Evolutionary conservation across 768 basidiomycete species (phyloP), one percentile per base, ranked within the genome.

Genomic region (Boletus rubroflammeus): DNA sequence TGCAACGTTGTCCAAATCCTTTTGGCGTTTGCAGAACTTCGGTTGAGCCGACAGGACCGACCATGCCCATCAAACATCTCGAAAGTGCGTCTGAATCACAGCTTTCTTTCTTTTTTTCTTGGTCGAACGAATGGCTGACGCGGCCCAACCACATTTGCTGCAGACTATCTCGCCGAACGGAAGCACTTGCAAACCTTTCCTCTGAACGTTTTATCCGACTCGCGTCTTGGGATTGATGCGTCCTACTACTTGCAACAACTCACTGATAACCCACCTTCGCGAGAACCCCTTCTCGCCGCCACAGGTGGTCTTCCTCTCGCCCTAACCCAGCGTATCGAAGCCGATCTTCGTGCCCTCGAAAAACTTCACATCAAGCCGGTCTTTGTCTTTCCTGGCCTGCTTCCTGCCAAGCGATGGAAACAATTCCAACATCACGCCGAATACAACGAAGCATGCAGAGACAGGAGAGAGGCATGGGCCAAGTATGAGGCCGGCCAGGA

Each of bases 141-240:
- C n/a, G n/a, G n/a, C n/a, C 17, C 2, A 23, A 53, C 29, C 15
- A 2, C 38, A 21, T 35, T 50, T 51, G 28, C 47, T 29, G 13
- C 68, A 95, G 94, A 81, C 68, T 92, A 92, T 69, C 81, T 97
- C 64, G 70, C 80, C 25, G 93, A 94, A 78, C 88, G 92, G 71
- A 92, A 93, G 74, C 90, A 95, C 69, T 72, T 90, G 59, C 86
- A 90, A 71, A 87, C 85, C 38, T 83, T 88, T 52, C 83, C 91
- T 21, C 81, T 98, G 50, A 83, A 81, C 53, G 84, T 86, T 0
- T 79, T 99, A 45, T 81, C 90, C 39, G 92, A 97, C 67, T 91
- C 94, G 49, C 88, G 97, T 42, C 86, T 99, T 26, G 97, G 97
- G 31, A 97, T 99, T 67, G 96, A 99, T 79, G 94, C 93, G 3